These are phyloP conservation scores for Schizochytrium sp. DNA, from an alignment of 108 stramenopile genomes.

Conservation along the genomic window DNA sequence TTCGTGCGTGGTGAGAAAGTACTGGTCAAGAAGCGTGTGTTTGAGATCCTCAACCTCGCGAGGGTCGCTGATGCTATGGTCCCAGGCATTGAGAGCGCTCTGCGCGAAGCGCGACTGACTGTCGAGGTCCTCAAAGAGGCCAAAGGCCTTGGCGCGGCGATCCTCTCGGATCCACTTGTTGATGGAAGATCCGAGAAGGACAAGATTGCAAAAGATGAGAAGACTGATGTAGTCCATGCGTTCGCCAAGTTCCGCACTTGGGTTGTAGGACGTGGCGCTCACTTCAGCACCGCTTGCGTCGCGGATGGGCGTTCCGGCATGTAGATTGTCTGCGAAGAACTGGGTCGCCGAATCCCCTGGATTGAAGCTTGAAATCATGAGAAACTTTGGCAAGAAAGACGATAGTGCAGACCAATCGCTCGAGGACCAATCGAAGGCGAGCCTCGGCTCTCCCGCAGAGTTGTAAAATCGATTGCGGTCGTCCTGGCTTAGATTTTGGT, in stretches of 20 bases:
- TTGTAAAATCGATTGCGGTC: not conserved
- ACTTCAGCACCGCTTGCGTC: not conserved
- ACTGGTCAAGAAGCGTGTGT: not conserved
- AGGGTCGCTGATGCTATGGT: not conserved
- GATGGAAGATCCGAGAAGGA: not conserved
- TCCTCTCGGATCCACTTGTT: not conserved
- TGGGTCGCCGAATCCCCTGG: not conserved
- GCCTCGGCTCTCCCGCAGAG: not conserved
- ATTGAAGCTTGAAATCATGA: not conserved
- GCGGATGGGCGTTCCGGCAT: not conserved
- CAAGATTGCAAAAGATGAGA: not conserved
- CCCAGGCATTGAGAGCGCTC: not conserved
- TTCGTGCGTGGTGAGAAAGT: not conserved
- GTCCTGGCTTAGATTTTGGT: not conserved
- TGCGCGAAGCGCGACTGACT: not conserved
- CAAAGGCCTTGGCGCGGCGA: not conserved
- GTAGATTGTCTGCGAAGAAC: not conserved
- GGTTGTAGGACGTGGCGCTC: not conserved
- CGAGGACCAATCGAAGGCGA: not conserved
- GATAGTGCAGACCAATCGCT: not conserved
- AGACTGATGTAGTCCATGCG: slow-evolving; percentile 13
- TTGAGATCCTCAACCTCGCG: not conserved
- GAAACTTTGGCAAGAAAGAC: not conserved
- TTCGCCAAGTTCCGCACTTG: not conserved
- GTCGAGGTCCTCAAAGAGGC: slow-evolving; percentile 16